phyloP scores from a whole-genome alignment of 2,329 filamentous ascomycete genomes.

The Arachnomyces sp. region DNA sequence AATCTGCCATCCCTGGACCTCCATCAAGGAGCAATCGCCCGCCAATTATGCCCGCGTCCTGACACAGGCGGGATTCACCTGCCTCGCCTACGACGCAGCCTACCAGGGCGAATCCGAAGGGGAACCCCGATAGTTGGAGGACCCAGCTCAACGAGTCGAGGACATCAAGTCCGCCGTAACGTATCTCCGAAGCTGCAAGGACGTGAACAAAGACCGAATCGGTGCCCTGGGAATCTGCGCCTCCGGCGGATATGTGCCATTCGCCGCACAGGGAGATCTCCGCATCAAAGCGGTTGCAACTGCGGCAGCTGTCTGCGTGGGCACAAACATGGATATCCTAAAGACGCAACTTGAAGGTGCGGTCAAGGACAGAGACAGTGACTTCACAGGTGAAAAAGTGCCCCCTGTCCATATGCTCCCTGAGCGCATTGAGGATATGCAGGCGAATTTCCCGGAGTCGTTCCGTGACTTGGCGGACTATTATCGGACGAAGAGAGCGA shows the following conservation, averaged over 20 bases:
- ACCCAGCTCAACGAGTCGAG: conserved; percentile 30
- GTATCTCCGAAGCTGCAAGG: conserved; percentile 17
- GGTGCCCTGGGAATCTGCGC: conserved; percentile 35
- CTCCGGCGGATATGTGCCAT: conserved; percentile 27
- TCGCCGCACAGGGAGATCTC: conserved; percentile 28
- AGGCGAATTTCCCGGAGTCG: conserved; percentile 4
- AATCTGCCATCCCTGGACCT: no score
- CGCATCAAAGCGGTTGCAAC: conserved; percentile 35
- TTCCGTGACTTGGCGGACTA: conserved; percentile 15
- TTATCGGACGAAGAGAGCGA: conserved; percentile 17
- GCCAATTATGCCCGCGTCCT: conserved; percentile 26
- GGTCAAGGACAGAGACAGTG: conserved; percentile 11
- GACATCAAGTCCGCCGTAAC: conserved; percentile 30
- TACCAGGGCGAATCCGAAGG: conserved; percentile 33
- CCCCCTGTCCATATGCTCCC: no score
- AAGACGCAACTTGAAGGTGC: conserved; percentile 6
- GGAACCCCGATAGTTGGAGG: conserved; percentile 30
- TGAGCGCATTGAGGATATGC: conserved; percentile 7
- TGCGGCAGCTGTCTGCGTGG: conserved; percentile 24
- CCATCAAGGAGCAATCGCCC: conserved; percentile 35
- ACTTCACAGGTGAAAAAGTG: conserved; percentile 12
- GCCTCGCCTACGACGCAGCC: conserved; percentile 31
- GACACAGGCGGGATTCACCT: conserved; percentile 25
- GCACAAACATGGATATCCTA: conserved; percentile 13
- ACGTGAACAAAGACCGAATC: conserved; percentile 29